A percentile compares a stretch with the other conserved stretches of the same genome.
These are phyloP conservation scores for Besnoitia besnoiti DNA, from an alignment of 169 alveolate species.

Conservation along the genomic window DNA sequence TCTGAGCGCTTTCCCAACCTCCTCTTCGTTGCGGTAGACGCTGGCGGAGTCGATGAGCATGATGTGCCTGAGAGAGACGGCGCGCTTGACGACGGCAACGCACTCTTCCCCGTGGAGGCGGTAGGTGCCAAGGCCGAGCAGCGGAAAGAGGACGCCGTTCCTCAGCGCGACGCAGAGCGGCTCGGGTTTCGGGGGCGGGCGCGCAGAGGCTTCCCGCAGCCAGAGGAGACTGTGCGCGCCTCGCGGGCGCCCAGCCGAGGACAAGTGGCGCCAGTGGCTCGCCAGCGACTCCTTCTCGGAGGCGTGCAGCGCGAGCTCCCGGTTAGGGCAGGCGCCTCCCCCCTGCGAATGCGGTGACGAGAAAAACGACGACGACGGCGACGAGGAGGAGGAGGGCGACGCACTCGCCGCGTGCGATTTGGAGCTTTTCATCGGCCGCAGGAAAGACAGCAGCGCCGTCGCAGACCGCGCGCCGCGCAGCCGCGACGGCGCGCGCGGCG, in stretches of 20 bases:
- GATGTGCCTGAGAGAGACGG: constrained; percentile 1
- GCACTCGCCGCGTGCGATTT: too few species aligned
- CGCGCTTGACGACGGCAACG: not conserved
- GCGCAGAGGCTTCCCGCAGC: not conserved
- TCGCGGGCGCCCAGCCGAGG: too few species aligned
- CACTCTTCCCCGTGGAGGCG: constrained; percentile 54
- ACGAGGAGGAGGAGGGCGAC: too few species aligned
- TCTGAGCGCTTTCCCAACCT: constrained; percentile 49
- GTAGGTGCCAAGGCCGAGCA: constrained; percentile 63
- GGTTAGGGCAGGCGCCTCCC: too few species aligned
- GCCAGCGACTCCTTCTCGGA: too few species aligned
- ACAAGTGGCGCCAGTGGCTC: too few species aligned
- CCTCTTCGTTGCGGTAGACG: constrained; percentile 62
- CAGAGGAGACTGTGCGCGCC: not conserved
- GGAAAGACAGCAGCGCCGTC: not conserved
- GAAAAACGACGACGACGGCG: not conserved
- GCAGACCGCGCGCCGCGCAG: not conserved
- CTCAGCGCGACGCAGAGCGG: constrained; percentile 25
- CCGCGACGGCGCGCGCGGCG: not conserved
- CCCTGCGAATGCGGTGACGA: too few species aligned
- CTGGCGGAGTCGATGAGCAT: constrained; percentile 58
- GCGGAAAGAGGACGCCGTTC: constrained; percentile 57
- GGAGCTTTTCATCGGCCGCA: not conserved
- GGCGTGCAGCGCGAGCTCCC: too few species aligned
- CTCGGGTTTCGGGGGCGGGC: not conserved